Base-by-base conservation (phyloP, 2,329 filamentous ascomycete species). In the Fusarium duplospermum region DNA sequence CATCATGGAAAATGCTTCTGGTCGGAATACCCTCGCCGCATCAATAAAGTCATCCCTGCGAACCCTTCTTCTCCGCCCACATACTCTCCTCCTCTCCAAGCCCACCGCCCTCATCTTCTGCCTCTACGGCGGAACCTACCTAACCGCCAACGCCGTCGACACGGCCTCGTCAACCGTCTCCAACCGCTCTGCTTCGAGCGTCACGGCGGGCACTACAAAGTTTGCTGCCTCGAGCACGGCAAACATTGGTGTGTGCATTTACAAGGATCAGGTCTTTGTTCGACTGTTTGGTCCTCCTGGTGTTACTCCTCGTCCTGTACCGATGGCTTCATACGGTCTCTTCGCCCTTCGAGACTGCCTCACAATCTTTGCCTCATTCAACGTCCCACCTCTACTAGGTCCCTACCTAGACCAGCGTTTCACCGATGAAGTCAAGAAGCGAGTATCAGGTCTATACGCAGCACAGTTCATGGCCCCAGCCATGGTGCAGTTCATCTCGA, bases 351-450 rank as follows among this genome's bases (percentile, higher is more conserved):
- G 95, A 77, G 95, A 98, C 84, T 94, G 92, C 83, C 85, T 97
- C 71, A 98, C 95, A 61, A 95, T 98, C 77, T 97, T 97, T 82
- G 94, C 94, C 6, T 94, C 91, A 14, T 98, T 98, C 88, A 98
- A 98, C 81, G 85, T 98, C 3, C 96, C 96, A 0, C 90, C 94
- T 0, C 80, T 96, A 2, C 86, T 98, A 11, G 94, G 93, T 0
- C 94, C 94, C 0, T 83, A 85, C 7, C 84, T 98, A 22, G 89
- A 88, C 16, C 83, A 87, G 20, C 85, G 86, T 31, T 79, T 93
- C 70, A 84, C 80, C 59, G 86, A 87, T 65, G 88, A 89, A 71
- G 82, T 91, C 35, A 72, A 66, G 52, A 72, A 69, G 10, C 75
- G 70, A 38, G 72, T 90, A 33, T 87, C 84, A 22, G 89, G 89